A percentile compares a stretch with the other conserved stretches of the same genome.
Evolutionary conservation across 208 protist species (phyloP).

Genomic region (Porcisia hertigi): DNA sequence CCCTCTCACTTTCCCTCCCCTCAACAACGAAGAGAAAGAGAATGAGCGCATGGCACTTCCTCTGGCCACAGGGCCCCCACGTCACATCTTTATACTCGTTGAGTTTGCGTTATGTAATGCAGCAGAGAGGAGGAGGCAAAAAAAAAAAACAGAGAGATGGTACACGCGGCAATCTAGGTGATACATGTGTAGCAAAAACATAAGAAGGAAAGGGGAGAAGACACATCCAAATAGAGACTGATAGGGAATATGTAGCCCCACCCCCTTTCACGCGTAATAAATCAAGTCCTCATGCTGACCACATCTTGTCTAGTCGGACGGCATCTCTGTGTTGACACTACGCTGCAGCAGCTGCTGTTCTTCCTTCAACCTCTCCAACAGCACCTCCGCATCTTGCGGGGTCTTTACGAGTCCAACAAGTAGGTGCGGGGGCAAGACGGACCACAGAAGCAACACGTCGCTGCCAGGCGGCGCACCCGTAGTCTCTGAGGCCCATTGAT

Average conservation of each 20-base stretch:
- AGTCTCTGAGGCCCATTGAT: background rate
- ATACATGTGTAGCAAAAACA: background rate
- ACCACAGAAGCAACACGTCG: constrained; percentile 20
- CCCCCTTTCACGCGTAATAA: background rate
- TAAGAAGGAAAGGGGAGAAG: background rate
- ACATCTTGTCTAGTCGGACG: background rate
- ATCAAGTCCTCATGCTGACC: background rate
- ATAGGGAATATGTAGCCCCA: background rate
- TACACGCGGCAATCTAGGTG: background rate
- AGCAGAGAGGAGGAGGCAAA: background rate
- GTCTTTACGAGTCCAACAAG: constrained; percentile 27
- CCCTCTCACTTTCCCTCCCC: background rate
- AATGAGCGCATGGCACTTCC: too few species aligned
- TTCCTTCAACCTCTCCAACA: constrained; percentile 26
- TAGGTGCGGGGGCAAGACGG: constrained; percentile 15
- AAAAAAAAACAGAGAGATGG: background rate
- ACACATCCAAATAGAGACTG: background rate
- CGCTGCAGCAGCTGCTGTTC: constrained; percentile 17
- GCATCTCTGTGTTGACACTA: background rate
- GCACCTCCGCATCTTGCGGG: constrained; percentile 32
- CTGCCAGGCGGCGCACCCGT: background rate
- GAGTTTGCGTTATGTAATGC: background rate
- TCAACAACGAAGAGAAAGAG: background rate
- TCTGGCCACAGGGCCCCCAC: background rate
- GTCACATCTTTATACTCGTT: background rate